Evolutionary conservation across 768 basidiomycete genomes (phyloP).

Genomic region (Kockovaella imperatae): DNA sequence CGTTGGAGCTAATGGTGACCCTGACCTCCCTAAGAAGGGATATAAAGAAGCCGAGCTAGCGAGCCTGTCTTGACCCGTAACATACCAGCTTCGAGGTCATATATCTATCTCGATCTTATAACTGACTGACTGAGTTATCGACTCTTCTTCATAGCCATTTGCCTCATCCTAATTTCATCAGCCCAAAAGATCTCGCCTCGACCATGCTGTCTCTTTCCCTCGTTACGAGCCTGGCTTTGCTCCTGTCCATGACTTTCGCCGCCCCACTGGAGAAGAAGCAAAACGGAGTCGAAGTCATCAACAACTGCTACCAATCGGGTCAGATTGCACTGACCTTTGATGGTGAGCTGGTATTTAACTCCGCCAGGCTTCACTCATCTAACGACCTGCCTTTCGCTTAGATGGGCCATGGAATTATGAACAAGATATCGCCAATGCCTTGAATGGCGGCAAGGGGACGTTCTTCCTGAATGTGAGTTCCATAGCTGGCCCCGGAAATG

Average conservation of each 20-base stretch:
- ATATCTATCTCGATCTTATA: too few relatives aligned
- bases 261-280: slow-evolving; percentile 10
- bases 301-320: slow-evolving; percentile 31
- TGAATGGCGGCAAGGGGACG: slow-evolving; percentile 33
- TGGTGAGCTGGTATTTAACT: slow-evolving; percentile 18
- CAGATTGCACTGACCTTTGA: slow-evolving; percentile 43
- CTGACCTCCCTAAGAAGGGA: too few relatives aligned
- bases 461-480: slow-evolving; percentile 43
- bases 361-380: neutral
- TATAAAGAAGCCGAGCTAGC: too few relatives aligned
- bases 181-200: too few relatives aligned
- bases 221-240: neutral
- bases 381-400: slow-evolving; percentile 1
- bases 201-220: too few relatives aligned
- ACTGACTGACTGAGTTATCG: too few relatives aligned
- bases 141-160: too few relatives aligned
- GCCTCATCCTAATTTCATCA: too few relatives aligned
- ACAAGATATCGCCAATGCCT: slow-evolving; percentile 19
- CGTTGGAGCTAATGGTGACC: too few relatives aligned
- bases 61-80: too few relatives aligned
- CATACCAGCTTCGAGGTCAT: too few relatives aligned
- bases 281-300: slow-evolving; percentile 26
- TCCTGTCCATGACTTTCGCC: neutral
- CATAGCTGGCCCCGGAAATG: neutral
- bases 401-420: slow-evolving; percentile 40